A percentile compares a stretch with the other conserved stretches of the same genome.
These are phyloP conservation scores for Austroboletus niveus DNA, from an alignment of 1,284 basidiomycete species.

Conservation along the genomic window DNA sequence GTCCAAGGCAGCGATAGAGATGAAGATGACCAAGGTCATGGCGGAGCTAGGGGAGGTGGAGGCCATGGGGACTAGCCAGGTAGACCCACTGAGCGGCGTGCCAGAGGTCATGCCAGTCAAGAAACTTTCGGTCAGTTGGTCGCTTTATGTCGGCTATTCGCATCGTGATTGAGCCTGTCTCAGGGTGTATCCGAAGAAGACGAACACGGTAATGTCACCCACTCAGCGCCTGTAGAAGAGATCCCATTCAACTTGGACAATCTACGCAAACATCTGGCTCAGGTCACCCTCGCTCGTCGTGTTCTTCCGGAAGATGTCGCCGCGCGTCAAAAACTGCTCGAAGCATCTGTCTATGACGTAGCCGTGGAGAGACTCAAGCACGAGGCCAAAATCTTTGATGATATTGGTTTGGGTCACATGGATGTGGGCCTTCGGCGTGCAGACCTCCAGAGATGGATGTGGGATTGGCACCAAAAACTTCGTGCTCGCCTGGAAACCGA, in stretches of 20 bases:
- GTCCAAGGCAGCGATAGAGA: conserved; percentile 57
- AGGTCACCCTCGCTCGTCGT: conserved; percentile 60
- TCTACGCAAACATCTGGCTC: conserved; percentile 63
- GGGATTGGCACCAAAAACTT: conserved; percentile 79
- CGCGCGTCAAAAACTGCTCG: conserved; percentile 80
- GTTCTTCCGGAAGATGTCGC: conserved; percentile 64
- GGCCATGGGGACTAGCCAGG: conserved; percentile 38
- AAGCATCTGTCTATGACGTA: conserved; percentile 82
- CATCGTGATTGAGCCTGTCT: not conserved
- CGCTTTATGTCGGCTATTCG: not conserved
- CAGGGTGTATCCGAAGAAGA: conserved; percentile 22
- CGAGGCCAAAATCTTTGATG: conserved; percentile 59
- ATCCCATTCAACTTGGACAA: conserved; percentile 74
- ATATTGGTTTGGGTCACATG: conserved; percentile 52
- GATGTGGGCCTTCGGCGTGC: conserved; percentile 49
- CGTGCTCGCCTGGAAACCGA: conserved; percentile 53
- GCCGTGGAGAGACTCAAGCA: conserved; percentile 73
- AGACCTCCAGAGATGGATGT: conserved; percentile 81
- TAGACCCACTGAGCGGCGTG: conserved; percentile 49
- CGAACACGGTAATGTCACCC: conserved; percentile 21
- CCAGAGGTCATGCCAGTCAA: conserved; percentile 59
- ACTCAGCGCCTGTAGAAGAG: conserved; percentile 33
- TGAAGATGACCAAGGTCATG: conserved; percentile 51
- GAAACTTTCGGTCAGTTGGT: conserved; percentile 25
- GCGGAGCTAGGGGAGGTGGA: conserved; percentile 56